phyloP scores from a whole-genome alignment of 345 rosid genomes.

The Abelmoschus esculentus region DNA sequence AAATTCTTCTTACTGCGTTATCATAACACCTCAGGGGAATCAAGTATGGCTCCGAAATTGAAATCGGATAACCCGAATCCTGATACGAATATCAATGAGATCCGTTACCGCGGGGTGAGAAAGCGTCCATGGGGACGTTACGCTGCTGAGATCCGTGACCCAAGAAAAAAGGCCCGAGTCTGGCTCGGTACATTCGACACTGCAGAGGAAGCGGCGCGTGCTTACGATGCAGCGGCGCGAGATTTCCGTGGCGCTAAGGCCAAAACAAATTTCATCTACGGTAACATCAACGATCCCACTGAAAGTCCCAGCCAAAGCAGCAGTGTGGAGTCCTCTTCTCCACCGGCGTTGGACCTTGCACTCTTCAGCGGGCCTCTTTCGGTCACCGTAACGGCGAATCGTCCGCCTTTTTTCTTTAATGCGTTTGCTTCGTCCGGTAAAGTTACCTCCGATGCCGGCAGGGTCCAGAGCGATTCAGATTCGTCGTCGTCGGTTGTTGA shows the following conservation, averaged over 20 bases:
- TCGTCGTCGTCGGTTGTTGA: slow-evolving; percentile 51
- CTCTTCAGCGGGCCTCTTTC: slow-evolving; percentile 34
- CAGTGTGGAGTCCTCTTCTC: slow-evolving; percentile 69
- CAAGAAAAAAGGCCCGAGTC: slow-evolving; percentile 80
- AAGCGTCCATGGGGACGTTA: slow-evolving; percentile 95
- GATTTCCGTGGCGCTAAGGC: slow-evolving; percentile 82
- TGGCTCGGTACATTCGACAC: slow-evolving; percentile 96
- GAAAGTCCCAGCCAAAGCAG: slow-evolving; percentile 82
- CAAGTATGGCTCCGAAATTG: slow-evolving; percentile 42
- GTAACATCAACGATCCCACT: slow-evolving; percentile 11
- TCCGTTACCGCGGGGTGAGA: slow-evolving; percentile 79
- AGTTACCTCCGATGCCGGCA: slow-evolving; percentile 13
- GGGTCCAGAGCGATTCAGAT: slow-evolving; percentile 57
- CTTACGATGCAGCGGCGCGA: slow-evolving; percentile 79
- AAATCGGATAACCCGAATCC: slow-evolving; percentile 23
- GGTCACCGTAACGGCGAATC: slow-evolving; percentile 23
- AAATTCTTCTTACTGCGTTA: not conserved
- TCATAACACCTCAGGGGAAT: too few species aligned
- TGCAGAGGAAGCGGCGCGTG: slow-evolving; percentile 89
- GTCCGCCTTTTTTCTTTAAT: slow-evolving; percentile 48
- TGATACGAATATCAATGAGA: slow-evolving; percentile 31
- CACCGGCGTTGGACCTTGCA: slow-evolving; percentile 43
- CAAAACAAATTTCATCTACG: slow-evolving; percentile 62
- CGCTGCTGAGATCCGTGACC: slow-evolving; percentile 97
- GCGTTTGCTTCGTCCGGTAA: slow-evolving; percentile 35